These are phyloP conservation scores for Phytophthora podocarpi DNA, from an alignment of 352 stramenopile genomes.

Conservation along the genomic window DNA sequence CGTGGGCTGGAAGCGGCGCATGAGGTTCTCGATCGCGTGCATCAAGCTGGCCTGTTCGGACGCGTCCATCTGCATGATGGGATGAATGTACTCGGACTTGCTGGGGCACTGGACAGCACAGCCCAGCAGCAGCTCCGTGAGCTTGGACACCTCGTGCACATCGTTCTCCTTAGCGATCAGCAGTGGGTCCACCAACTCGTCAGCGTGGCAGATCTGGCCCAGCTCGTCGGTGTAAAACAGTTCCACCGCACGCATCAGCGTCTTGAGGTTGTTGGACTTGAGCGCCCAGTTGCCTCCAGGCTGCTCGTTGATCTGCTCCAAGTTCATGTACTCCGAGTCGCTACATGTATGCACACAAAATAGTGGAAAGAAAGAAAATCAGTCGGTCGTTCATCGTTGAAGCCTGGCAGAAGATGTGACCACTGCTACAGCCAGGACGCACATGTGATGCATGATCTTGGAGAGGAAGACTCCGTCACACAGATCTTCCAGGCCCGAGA, in stretches of 20 bases:
- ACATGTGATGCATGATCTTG: slow-evolving; percentile 89
- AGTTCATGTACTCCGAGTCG: slow-evolving; percentile 79
- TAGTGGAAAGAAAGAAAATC: slow-evolving; percentile 2
- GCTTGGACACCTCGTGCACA: slow-evolving; percentile 66
- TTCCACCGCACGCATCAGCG: slow-evolving; percentile 74
- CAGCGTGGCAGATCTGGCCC: slow-evolving; percentile 67
- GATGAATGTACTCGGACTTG: slow-evolving; percentile 85
- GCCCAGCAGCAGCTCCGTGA: slow-evolving; percentile 76
- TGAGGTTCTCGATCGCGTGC: slow-evolving; percentile 85
- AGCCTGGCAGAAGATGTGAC: not conserved
- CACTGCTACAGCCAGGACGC: slow-evolving; percentile 22
- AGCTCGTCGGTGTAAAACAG: slow-evolving; percentile 86
- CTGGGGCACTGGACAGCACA: slow-evolving; percentile 81
- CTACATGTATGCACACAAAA: slow-evolving; percentile 38
- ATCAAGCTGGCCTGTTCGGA: slow-evolving; percentile 84
- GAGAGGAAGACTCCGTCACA: slow-evolving; percentile 84
- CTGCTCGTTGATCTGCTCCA: slow-evolving; percentile 76
- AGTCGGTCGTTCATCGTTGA: slow-evolving; percentile 1
- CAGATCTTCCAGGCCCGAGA: slow-evolving; percentile 59
- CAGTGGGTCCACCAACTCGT: slow-evolving; percentile 72
- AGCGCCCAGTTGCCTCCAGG: slow-evolving; percentile 73
- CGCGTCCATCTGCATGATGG: slow-evolving; percentile 84
- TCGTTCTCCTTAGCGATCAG: slow-evolving; percentile 77
- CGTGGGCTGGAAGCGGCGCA: slow-evolving; percentile 72
- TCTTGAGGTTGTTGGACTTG: slow-evolving; percentile 83